Evolutionary conservation across 768 basidiomycete species (phyloP), one percentile per base, ranked within the genome.

Genomic region (Tricholoma matsutake): DNA sequence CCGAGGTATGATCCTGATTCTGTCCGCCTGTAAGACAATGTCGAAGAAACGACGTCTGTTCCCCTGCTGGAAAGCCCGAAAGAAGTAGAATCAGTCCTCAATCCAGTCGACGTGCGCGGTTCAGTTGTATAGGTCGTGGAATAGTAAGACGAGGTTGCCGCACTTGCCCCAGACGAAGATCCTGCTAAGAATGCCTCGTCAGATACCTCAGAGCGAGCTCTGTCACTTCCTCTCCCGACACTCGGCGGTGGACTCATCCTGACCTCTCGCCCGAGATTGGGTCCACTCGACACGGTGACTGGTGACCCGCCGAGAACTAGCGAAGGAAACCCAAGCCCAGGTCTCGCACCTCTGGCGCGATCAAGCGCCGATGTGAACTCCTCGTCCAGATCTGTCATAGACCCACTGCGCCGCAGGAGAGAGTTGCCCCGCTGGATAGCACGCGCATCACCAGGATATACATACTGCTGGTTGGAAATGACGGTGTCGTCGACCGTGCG

Each of bases 401-500:
- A 92, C 47, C 84, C 88, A n/a, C 87, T 89, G 45, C 88, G 69
- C n/a, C 79, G 70, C n/a, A 76, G 67, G 20, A 76, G 60, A 3
- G 75, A 74, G 22, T 73, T 74, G 5, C 76, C 72, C 25, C 80
- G 79, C 7, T 83, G 83, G 61, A 94, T 93, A 13, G 85, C 86
- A 7, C 91, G 83, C 16, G 83, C 81, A 65, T 91, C 91, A 2
- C 88, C 87, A 6, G 83, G 86, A 69, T 91, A 91, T 6, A 89
- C 74, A 63, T 88, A 89, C 10, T 83, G 82, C 54, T 85, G 82
- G 35, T 83, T 81, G 7, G 83, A 82, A 25, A 92, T 85, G 7
- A 84, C 88, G 0, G 77, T 85, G 63, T 94, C 92, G 65, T 94
- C 92, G 5, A 86, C 83, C 3, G 91, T 88, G 22, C 86, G 85